phyloP scores from a whole-genome alignment of 306 rosid species.

The Begonia fuchsioides region DNA sequence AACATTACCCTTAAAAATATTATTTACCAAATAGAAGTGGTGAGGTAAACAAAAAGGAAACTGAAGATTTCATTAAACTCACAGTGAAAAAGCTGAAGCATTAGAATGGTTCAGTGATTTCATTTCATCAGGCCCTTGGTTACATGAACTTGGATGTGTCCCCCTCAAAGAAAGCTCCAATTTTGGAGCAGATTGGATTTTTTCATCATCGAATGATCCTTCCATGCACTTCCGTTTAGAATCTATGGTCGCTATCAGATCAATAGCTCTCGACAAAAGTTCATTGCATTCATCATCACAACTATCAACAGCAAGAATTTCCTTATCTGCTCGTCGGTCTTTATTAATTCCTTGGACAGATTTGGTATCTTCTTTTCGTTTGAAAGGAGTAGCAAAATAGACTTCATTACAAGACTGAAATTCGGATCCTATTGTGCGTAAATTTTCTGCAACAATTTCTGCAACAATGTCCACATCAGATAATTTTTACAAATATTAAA shows the following conservation, averaged over 20 bases:
- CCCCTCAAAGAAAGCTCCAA: conserved; percentile 47
- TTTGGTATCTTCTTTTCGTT: conserved; percentile 19
- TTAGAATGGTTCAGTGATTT: conserved; percentile 38
- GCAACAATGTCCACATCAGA: too few species aligned
- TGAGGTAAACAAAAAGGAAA: too few species aligned
- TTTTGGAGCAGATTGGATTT: conserved; percentile 24
- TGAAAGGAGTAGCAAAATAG: conserved; percentile 13
- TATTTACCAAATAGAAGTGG: too few species aligned
- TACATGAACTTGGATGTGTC: conserved; percentile 17
- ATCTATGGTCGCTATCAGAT: conserved; percentile 50
- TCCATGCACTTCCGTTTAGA: conserved; percentile 16
- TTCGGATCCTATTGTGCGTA: conserved; percentile 16
- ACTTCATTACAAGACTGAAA: conserved; percentile 19
- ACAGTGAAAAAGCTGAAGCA: conserved; percentile 66
- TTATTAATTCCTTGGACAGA: conserved; percentile 12
- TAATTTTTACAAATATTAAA: too few species aligned
- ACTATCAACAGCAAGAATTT: too few species aligned
- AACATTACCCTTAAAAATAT: too few species aligned
- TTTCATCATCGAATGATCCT: conserved; percentile 17
- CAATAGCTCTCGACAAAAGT: conserved; percentile 40
- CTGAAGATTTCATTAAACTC: too few species aligned
- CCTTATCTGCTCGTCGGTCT: conserved; percentile 18
- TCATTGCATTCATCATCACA: conserved; percentile 19
- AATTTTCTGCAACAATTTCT: conserved; percentile 40
- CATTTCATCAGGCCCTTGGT: conserved; percentile 25